Percentiles rank a stretch among this genome's conserved stretches.
Conservation (phyloP, 2,329 filamentous ascomycete species). For the Penicillium vulpinum region DNA sequence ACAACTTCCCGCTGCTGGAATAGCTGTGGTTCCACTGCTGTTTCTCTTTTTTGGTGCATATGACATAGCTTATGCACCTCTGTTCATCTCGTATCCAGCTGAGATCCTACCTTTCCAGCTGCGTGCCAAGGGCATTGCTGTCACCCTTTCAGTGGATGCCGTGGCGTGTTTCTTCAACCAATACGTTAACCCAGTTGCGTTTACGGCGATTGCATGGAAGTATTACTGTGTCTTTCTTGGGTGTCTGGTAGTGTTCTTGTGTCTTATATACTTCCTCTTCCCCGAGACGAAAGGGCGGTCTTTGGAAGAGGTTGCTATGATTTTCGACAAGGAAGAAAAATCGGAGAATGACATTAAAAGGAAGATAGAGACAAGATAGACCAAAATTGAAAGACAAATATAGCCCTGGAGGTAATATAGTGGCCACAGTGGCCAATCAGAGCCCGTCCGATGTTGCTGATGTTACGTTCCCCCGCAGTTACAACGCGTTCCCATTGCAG, state of each 20-base stretch:
- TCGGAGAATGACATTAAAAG: neutral
- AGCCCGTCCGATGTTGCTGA: neutral
- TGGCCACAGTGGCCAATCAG: neutral
- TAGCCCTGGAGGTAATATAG: too few species aligned
- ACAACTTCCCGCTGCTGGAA: constrained; percentile 22
- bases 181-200: constrained; percentile 46
- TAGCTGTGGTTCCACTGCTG: constrained; percentile 39
- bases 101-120: constrained; percentile 40
- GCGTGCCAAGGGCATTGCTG: constrained; percentile 37
- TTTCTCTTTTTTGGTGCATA: constrained; percentile 36
- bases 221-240: constrained; percentile 46
- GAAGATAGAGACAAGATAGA: neutral
- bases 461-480: constrained; percentile 9
- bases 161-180: constrained; percentile 41
- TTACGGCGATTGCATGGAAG: constrained; percentile 41
- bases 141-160: constrained; percentile 29
- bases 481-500: neutral
- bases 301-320: constrained; percentile 25
- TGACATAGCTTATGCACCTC: constrained; percentile 31
- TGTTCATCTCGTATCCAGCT: constrained; percentile 31
- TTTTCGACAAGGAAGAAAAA: constrained; percentile 16
- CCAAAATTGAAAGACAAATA: neutral
- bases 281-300: constrained; percentile 27
- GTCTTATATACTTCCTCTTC: constrained; percentile 43
- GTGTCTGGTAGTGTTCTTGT: constrained; percentile 34